These are phyloP conservation scores for Capsicum rhomboideum DNA, from an alignment of 257 asterid species.

Conservation along the genomic window DNA sequence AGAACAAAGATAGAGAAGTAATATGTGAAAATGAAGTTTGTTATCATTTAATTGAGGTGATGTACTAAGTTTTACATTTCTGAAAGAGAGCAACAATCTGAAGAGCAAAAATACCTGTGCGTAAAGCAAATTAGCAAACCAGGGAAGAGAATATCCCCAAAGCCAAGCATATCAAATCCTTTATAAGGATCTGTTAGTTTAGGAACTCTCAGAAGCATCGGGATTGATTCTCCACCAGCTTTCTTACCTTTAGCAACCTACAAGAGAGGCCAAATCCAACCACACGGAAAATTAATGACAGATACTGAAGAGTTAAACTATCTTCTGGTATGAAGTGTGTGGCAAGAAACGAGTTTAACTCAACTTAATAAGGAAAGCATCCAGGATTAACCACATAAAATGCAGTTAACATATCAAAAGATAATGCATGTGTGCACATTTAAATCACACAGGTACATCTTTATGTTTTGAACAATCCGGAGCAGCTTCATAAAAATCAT, in stretches of 20 bases:
- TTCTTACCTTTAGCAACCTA: conserved; percentile 94
- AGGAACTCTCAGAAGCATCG: conserved; percentile 96
- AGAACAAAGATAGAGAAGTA: neutral
- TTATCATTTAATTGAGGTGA: neutral
- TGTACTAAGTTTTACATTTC: neutral
- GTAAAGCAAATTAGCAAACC: conserved; percentile 87
- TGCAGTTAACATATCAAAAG: neutral
- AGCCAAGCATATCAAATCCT: conserved; percentile 94
- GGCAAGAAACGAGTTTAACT: neutral
- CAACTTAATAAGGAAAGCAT: neutral
- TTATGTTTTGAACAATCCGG: neutral
- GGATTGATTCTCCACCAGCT: conserved; percentile 95
- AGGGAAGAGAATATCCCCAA: conserved; percentile 95
- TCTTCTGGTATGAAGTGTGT: neutral
- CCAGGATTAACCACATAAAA: neutral
- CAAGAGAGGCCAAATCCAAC: conserved; percentile 7
- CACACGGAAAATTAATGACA: neutral
- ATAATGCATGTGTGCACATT: neutral
- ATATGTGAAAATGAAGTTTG: neutral
- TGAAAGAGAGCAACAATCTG: conserved; percentile 4
- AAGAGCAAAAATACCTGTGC: conserved; percentile 48
- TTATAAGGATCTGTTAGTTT: conserved; percentile 83
- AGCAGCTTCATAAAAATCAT: neutral
- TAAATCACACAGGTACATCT: neutral
- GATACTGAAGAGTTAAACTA: neutral